Evolutionary conservation across 768 basidiomycete species (phyloP).

Genomic region (Termitomyces sp.): DNA sequence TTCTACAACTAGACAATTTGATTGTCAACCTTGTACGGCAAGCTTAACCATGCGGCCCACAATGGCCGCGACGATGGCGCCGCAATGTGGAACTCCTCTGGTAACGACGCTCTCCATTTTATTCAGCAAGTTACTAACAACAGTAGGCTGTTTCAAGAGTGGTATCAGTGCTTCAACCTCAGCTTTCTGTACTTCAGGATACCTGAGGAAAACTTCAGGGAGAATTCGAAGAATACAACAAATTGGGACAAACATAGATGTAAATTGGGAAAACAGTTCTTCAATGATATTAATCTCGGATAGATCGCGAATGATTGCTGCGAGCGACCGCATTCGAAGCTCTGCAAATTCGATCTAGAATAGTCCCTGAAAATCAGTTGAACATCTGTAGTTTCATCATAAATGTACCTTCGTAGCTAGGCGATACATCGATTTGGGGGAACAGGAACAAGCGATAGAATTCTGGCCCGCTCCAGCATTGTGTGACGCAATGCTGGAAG

Average conservation of each 20-base stretch:
- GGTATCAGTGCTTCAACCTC: constrained; percentile 2
- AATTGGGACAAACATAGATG: constrained; percentile 14
- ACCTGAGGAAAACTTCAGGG: neutral
- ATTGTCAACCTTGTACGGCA: neutral
- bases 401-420: constrained; percentile 30
- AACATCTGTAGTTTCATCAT: neutral
- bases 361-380: neutral
- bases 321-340: constrained; percentile 15
- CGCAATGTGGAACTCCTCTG: constrained; percentile 1
- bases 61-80: neutral
- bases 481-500: neutral
- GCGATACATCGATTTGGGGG: constrained; percentile 40
- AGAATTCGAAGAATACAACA: neutral
- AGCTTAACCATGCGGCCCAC: neutral
- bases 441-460: constrained; percentile 28
- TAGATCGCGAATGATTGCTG: constrained; percentile 11
- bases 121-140: neutral
- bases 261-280: constrained; percentile 20
- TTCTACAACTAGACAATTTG: too few relatives aligned
- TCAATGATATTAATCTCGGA: constrained; percentile 17
- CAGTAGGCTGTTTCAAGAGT: neutral
- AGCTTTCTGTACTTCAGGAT: constrained; percentile 10
- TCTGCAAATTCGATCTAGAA: constrained; percentile 14
- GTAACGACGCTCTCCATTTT: constrained; percentile 3
- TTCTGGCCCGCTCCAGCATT: constrained; percentile 12